Evolutionary conservation across 495 filamentous ascomycete genomes (phyloP), one percentile per base, ranked within the genome.

Genomic region (Copromyces sp.): DNA sequence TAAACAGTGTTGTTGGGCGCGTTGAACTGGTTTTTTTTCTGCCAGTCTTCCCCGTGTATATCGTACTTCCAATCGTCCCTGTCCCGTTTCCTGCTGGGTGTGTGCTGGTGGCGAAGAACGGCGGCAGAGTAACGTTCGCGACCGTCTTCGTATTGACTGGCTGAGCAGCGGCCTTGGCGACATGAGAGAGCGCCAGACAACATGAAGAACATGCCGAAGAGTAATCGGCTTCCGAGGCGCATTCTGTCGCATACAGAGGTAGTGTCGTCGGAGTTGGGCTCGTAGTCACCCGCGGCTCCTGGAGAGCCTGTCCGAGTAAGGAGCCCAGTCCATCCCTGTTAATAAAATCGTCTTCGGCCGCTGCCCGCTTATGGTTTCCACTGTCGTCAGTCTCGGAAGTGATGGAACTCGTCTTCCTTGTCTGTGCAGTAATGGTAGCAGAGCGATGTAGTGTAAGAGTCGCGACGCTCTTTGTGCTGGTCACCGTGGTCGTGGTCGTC

Each of bases 201-300:
- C n/a, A n/a, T n/a, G n/a, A n/a, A 38, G 79, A 81, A 24, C 78
- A 81, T 1, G 79, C 79, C 1, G 75, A 79, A 14, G 71, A 76
- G 68, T 78, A 80, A 9, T 68, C 77, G 12, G 69, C 70, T 1
- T 45, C 42, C 24, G 74, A 74, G 11, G 73, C 37, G 72, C 78
- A 81, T 3, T 61, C 39, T 5, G 74, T 73, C 9, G 74, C 78
- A 44, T 81, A 80, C 0, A 39, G 7, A 29, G 78, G 79, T 35
- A 65, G 12, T 65, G 53, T 37, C 17, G 75, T 70, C 3, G 73
- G 68, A 42, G 76, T 74, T 29, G 75, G 69, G 11, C 45, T 71
- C 1, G 53, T 68, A 6, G 77, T 78, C 16, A 72, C 20, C 35
- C 72, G 74, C 4, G 71, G 71, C 37, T 68, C 68, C 12, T 72